Evolutionary conservation across 2,329 filamentous ascomycete genomes (phyloP), one percentile per base, ranked within the genome.

Genomic region (Atkinsonella hypoxylon): DNA sequence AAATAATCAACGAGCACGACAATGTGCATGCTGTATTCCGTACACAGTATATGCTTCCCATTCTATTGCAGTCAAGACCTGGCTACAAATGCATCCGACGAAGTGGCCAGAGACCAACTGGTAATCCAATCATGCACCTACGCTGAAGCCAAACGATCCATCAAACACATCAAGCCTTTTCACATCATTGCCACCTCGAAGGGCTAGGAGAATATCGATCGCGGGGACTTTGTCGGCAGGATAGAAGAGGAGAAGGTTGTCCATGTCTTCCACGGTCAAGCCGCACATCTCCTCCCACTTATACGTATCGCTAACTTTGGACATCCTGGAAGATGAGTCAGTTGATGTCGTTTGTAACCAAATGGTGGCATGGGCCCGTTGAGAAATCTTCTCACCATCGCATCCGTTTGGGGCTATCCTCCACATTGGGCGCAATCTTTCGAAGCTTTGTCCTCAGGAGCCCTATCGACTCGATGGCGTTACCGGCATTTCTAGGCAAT

Each of bases 341-440:
- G 26, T 26, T 5, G 26, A 26, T 26, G 26, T 26, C 26, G 26
- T 26, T 7, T 26, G 4, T 26, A 26, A 7, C 26, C 26, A 26
- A 26, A 5, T 26, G 26, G 26, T 7, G 26, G 6, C 26, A 26
- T 26, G 26, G 26, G 26, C 26, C 4, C 26, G 8, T 36, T 36
- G 6, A 36, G 34, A 36, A 36, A 36, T 10, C 34, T 26, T 69
- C 79, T 54, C 63, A 88, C 87, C 90, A 97, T 57, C 83, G 78
- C 91, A 97, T 97, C 53, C 91, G 75, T 72, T 89, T 94, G 1
- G 86, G 82, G 0, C 89, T 85, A 52, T 94, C 85, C 48, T 85
- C 82, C 2, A 73, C 67, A 9, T 73, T 73, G 0, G 91, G 89
- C 3, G 87, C 90, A 31, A 90, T 67, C 62, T 82, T 81, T 53